These are phyloP conservation scores for Dictyostelium firmibasis DNA, from an alignment of 78 protist genomes.

Conservation along the genomic window DNA sequence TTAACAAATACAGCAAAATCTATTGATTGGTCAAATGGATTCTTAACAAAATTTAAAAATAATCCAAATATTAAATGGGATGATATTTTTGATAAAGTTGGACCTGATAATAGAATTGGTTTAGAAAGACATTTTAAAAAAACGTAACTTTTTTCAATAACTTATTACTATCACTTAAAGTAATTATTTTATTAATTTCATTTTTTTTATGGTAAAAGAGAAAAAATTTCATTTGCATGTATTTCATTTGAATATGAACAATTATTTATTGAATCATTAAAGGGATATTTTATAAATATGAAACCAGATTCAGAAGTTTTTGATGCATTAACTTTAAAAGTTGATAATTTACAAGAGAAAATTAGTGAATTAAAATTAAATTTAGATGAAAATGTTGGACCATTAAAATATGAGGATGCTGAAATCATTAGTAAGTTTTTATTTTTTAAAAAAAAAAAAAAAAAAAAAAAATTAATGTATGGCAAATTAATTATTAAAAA, in stretches of 20 bases:
- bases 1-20: background rate
- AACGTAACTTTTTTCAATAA: background rate
- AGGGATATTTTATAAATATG: background rate
- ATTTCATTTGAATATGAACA: background rate
- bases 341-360: background rate
- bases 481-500: background rate
- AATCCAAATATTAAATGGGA: background rate
- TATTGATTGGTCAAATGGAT: conserved; percentile 16
- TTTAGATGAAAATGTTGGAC: conserved; percentile 2
- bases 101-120: background rate
- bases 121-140: background rate
- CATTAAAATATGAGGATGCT: background rate
- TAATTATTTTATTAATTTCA: background rate
- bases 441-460: background rate
- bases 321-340: background rate
- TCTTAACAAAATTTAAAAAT: background rate
- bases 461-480: background rate
- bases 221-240: background rate
- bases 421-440: background rate
- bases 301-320: conserved; percentile 1
- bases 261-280: background rate
- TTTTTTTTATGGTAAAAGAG: background rate
- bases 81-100: background rate
- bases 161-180: no score
- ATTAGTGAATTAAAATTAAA: background rate